Conservation (phyloP, 306 rosid genomes). For the Pyrus pyrifolia region DNA sequence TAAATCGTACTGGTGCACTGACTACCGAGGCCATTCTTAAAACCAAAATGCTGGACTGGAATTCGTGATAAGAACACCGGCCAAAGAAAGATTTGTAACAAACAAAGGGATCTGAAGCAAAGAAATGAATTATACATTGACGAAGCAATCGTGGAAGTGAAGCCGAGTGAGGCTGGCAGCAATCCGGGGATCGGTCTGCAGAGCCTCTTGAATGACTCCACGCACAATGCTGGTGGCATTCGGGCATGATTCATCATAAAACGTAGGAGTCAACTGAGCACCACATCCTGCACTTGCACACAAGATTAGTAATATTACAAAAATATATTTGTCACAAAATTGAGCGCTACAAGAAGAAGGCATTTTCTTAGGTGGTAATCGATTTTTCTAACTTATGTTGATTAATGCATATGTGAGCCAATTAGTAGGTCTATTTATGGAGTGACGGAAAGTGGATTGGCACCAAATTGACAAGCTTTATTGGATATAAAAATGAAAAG, state of each 20-base stretch:
- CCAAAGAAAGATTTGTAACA: too few species aligned
- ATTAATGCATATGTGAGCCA: too few species aligned
- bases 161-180: constrained; percentile 44
- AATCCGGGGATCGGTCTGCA: constrained; percentile 21
- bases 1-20: too few species aligned
- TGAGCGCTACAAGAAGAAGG: neutral
- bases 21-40: too few species aligned
- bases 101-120: too few species aligned
- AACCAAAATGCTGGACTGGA: neutral
- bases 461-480: too few species aligned
- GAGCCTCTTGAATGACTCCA: constrained; percentile 7
- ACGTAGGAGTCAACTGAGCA: constrained; percentile 14
- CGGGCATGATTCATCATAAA: constrained; percentile 28
- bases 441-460: too few species aligned
- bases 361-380: too few species aligned
- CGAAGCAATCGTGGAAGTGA: constrained; percentile 62
- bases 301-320: neutral
- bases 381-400: too few species aligned
- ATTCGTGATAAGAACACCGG: too few species aligned
- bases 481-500: too few species aligned
- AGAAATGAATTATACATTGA: constrained; percentile 20
- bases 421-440: too few species aligned
- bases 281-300: neutral
- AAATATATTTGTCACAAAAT: neutral
- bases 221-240: neutral